phyloP scores from a whole-genome alignment of 305 asterid genomes.

The Solanum aculeatissimum region DNA sequence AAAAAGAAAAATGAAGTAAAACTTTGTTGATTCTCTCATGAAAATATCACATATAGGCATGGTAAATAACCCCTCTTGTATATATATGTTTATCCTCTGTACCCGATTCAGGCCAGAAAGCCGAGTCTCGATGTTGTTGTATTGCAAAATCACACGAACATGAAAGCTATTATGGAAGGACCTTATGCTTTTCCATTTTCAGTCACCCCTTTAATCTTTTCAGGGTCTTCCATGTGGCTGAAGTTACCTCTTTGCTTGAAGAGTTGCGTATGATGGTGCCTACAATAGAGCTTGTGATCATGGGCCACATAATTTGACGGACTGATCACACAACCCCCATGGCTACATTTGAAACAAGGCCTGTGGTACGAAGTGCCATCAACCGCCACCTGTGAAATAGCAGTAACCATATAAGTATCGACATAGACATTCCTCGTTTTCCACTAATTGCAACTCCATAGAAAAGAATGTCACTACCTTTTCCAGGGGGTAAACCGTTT shows the following conservation, averaged over 20 bases:
- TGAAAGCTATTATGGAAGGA: neutral
- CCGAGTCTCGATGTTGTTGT: neutral
- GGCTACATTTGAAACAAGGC: slow-evolving; percentile 71
- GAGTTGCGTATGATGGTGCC: slow-evolving; percentile 78
- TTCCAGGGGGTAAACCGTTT: slow-evolving; percentile 73
- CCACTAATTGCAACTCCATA: neutral
- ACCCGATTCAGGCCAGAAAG: neutral
- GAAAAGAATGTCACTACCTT: slow-evolving; percentile 33
- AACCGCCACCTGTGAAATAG: slow-evolving; percentile 48
- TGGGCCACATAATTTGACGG: slow-evolving; percentile 78
- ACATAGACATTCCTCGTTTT: neutral
- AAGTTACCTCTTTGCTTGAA: slow-evolving; percentile 77
- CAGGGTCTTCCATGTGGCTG: slow-evolving; percentile 42
- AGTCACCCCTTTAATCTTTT: slow-evolving; percentile 15
- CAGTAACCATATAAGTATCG: neutral
- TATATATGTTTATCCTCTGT: neutral
- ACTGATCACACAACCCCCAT: slow-evolving; percentile 72
- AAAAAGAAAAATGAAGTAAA: neutral
- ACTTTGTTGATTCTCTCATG: neutral
- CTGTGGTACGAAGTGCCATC: slow-evolving; percentile 68
- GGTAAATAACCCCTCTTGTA: neutral
- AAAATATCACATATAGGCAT: neutral
- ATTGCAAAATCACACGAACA: neutral
- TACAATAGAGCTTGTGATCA: slow-evolving; percentile 60
- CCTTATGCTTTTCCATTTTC: slow-evolving; percentile 18